Evolutionary conservation across 331 rosid genomes (phyloP), one percentile per base, ranked within the genome.

Genomic region (Telfairia occidentalis): DNA sequence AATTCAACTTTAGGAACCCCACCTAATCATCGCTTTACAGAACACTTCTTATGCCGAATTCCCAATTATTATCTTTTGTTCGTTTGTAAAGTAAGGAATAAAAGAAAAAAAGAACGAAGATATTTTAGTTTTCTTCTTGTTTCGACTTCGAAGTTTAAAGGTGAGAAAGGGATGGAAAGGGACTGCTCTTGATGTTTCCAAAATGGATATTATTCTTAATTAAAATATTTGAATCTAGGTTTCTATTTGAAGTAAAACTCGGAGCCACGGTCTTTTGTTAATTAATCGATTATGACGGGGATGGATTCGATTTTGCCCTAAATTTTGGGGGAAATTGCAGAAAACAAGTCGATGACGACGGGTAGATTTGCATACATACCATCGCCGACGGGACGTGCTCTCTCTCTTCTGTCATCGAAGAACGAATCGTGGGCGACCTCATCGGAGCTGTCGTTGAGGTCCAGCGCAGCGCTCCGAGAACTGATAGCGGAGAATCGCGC

Each of bases 331-430:
- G 35, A 23, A 67, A 40, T 9, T 57, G 43, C 72, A 81, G 82
- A 77, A 35, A 81, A 78, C 49, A 83, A 50, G 74, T 8, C 76
- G 76, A 71, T 78, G 75, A 71, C 61, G 75, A 71, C 61, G 29
- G 76, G 79, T 29, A 83, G 66, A 70, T 83, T 81, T 80, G 79
- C 82, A 5, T 79, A 72, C 73, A 46, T 83, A 78, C 60, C 83
- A 52, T 72, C 77, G 2, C 67, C 74, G 8, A 42, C 91, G 55
- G 97, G 88, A 74, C 82, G 90, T 92, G 98, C 92, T 90, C 87
- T 80, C 98, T 92, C 98, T 92, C 98, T 92, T 92, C 96, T 92
- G 98, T 90, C 98, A 87, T 80, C 92, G 23, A 86, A 83, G 84
- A 79, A 72, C 46, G 91, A 92, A 53, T 79, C 95, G 0, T 86